Percentiles rank a stretch among this genome's conserved stretches.
These are phyloP conservation scores for Oleoguttula mirabilis DNA, from an alignment of 495 filamentous ascomycete genomes.

Conservation along the genomic window DNA sequence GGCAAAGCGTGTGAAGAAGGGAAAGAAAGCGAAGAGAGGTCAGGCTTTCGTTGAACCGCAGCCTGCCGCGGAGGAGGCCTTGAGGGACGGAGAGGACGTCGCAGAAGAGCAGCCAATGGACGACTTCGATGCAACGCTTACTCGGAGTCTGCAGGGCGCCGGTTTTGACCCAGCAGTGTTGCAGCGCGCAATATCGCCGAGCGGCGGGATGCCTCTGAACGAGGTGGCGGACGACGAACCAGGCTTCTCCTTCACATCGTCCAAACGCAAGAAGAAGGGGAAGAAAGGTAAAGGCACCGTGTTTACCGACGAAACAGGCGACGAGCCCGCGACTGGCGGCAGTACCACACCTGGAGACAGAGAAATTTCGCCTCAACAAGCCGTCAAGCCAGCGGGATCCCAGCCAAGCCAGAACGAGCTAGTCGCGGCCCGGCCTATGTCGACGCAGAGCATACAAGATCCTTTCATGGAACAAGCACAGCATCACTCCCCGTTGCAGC, in stretches of 20 bases:
- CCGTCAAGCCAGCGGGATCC: too few relatives aligned
- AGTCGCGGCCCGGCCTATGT: too few relatives aligned
- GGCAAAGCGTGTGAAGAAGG: slow-evolving; percentile 38
- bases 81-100: not conserved
- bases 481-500: too few relatives aligned
- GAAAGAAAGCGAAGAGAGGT: slow-evolving; percentile 27
- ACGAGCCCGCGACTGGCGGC: too few relatives aligned
- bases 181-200: slow-evolving; percentile 1
- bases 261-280: slow-evolving; percentile 19
- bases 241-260: slow-evolving; percentile 9
- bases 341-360: not conserved
- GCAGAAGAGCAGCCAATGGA: too few relatives aligned
- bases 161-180: slow-evolving; percentile 20
- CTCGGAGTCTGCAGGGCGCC: slow-evolving; percentile 8
- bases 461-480: too few relatives aligned
- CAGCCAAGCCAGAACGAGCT: too few relatives aligned
- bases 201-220: not conserved
- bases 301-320: not conserved
- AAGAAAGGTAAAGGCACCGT: slow-evolving; percentile 14
- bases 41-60: not conserved
- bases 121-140: slow-evolving; percentile 12
- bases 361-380: too few relatives aligned
- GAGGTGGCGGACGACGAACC: slow-evolving; percentile 6
- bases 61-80: not conserved
- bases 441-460: too few relatives aligned